A percentile compares a stretch with the other conserved stretches of the same genome.
phyloP scores from a whole-genome alignment of 2,329 filamentous ascomycete genomes.

The Botryotinia globosa region DNA sequence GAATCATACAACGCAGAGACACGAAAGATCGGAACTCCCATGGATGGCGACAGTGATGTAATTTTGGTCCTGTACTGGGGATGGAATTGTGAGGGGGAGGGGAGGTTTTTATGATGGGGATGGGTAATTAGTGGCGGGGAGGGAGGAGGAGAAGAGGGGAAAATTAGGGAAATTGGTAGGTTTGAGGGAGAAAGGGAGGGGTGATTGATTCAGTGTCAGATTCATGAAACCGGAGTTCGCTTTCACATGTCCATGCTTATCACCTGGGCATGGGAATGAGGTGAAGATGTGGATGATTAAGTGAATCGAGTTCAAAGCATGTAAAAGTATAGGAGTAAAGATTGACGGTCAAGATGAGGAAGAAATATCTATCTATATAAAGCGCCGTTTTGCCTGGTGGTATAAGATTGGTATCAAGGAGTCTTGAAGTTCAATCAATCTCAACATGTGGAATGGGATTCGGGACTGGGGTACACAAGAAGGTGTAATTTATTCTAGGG shows the following conservation, averaged over 20 bases:
- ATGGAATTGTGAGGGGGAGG: neutral
- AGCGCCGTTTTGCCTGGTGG: neutral
- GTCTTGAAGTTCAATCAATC: fast-evolving
- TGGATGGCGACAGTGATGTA: too few species aligned
- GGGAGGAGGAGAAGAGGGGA: too few species aligned
- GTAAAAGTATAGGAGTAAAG: neutral
- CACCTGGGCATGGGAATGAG: neutral
- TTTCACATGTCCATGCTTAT: neutral
- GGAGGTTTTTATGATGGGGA: neutral
- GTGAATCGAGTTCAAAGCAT: neutral
- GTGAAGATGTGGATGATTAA: neutral
- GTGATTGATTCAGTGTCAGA: neutral
- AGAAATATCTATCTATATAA: neutral
- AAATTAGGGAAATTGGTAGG: neutral
- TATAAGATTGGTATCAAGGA: too few species aligned
- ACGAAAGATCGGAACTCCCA: neutral
- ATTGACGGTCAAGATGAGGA: neutral
- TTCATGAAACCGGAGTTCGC: neutral
- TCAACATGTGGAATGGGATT: too few species aligned
- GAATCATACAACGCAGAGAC: neutral
- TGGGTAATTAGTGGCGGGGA: neutral
- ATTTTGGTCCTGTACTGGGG: neutral
- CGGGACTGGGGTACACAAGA: neutral
- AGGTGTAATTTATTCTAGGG: neutral
- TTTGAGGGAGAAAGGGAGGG: too few species aligned